These are phyloP conservation scores for Ascochyta lentis DNA, from an alignment of 2,329 filamentous ascomycete genomes.

Conservation along the genomic window DNA sequence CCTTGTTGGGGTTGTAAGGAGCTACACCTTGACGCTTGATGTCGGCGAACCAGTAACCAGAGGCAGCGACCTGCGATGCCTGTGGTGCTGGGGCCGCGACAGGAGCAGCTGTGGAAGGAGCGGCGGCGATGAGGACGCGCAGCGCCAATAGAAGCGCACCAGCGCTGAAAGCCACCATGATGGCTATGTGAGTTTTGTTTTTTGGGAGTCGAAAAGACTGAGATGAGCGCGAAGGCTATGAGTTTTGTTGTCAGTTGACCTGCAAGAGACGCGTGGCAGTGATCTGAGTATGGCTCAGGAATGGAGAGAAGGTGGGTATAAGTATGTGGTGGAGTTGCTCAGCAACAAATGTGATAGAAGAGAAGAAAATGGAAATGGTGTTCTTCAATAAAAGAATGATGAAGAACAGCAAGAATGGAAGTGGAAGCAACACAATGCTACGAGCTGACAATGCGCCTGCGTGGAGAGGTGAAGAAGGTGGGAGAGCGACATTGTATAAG, in stretches of 20 bases:
- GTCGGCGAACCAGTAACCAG: slow-evolving; percentile 72
- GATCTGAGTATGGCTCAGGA: slow-evolving; percentile 15
- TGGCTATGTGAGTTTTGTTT: slow-evolving; percentile 32
- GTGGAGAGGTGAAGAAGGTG: slow-evolving; percentile 34
- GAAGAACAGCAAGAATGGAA: slow-evolving; percentile 38
- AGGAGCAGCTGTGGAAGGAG: slow-evolving; percentile 38
- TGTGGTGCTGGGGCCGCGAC: slow-evolving; percentile 25
- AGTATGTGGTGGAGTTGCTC: slow-evolving; percentile 23
- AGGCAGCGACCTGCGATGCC: slow-evolving; percentile 31
- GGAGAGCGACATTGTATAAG: slow-evolving; percentile 40
- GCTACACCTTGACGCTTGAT: slow-evolving; percentile 73
- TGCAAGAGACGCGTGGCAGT: slow-evolving; percentile 32
- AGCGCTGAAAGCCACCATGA: slow-evolving; percentile 49
- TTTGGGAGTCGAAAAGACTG: slow-evolving; percentile 21
- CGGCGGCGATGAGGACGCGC: slow-evolving; percentile 43
- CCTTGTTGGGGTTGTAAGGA: slow-evolving; percentile 64
- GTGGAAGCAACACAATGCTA: slow-evolving; percentile 33
- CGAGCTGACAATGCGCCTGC: slow-evolving; percentile 41
- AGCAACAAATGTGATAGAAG: slow-evolving; percentile 26
- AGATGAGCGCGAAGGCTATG: slow-evolving; percentile 31
- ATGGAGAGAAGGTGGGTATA: slow-evolving; percentile 17
- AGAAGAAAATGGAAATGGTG: slow-evolving; percentile 22
- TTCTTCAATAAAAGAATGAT: slow-evolving; percentile 42
- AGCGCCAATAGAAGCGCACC: slow-evolving; percentile 47
- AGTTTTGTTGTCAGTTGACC: slow-evolving; percentile 37